Percentiles rank a stretch among this genome's conserved stretches.
Evolutionary conservation across 345 rosid species (phyloP).

Genomic region (Populus nigra): DNA sequence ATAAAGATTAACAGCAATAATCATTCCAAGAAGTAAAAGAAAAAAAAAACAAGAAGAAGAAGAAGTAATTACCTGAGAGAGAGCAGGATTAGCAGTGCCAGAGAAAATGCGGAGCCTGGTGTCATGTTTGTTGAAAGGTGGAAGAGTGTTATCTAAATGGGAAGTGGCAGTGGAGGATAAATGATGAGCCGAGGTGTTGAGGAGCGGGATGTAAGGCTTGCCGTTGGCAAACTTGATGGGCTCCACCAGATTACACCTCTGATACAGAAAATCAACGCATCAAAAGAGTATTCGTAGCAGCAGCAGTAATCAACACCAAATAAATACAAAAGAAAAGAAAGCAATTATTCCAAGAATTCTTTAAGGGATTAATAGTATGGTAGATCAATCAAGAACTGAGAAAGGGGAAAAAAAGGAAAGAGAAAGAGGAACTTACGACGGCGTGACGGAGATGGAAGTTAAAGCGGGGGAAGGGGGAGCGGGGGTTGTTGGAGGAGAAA

Average conservation of each 20-base stretch:
- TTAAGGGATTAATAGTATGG: neutral
- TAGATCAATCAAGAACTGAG: neutral
- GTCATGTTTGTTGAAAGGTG: conserved; percentile 27
- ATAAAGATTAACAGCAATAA: neutral
- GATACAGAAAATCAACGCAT: neutral
- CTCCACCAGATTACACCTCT: conserved; percentile 69
- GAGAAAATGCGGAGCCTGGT: conserved; percentile 83
- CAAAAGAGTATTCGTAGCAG: neutral
- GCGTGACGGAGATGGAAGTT: conserved; percentile 20
- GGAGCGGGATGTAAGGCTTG: conserved; percentile 45
- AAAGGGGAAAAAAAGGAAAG: neutral
- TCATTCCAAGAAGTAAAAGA: neutral
- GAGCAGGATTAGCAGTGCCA: conserved; percentile 91
- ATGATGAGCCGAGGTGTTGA: conserved; percentile 21
- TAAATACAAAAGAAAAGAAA: neutral
- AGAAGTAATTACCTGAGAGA: conserved; percentile 58
- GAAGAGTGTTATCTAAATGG: conserved; percentile 22
- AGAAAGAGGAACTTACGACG: conserved; percentile 27
- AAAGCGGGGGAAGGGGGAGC: conserved; percentile 2
- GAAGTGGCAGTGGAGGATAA: conserved; percentile 31
- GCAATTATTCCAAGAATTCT: no score
- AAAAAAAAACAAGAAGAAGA: neutral
- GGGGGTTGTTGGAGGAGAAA: conserved; percentile 14
- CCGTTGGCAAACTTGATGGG: conserved; percentile 57
- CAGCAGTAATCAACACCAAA: neutral